Conservation (phyloP, 2,329 filamentous ascomycete species). For the Clarireedia homoeocarpa region DNA sequence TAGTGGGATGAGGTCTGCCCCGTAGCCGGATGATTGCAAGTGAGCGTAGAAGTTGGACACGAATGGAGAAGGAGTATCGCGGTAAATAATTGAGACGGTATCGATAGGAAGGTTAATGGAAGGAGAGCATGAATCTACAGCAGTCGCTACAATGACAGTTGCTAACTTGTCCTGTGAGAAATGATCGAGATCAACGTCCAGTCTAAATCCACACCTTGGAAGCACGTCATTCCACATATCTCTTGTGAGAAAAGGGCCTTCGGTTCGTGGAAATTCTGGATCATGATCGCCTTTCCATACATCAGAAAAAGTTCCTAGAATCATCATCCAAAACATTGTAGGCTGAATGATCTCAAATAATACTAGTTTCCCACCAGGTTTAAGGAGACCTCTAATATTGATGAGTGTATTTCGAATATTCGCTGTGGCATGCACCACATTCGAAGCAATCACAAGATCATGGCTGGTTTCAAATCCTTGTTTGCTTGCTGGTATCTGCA, state of each 20-base stretch:
- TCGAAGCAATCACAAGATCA: conserved; percentile 22
- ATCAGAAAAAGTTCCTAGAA: background rate
- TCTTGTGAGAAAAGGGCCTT: background rate
- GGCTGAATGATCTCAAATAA: conserved; percentile 19
- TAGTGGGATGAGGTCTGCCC: background rate
- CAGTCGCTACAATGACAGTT: background rate
- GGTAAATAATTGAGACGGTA: background rate
- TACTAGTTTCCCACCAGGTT: conserved; percentile 25
- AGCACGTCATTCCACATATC: background rate
- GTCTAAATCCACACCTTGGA: background rate
- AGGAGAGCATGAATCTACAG: background rate
- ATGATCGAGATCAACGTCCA: background rate
- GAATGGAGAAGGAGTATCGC: background rate
- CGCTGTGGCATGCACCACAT: conserved; percentile 20
- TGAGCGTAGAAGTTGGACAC: background rate
- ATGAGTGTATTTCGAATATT: conserved; percentile 19
- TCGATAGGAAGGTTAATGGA: background rate
- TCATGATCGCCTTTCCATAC: background rate
- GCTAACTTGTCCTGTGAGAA: background rate
- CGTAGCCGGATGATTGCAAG: background rate
- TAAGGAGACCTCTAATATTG: conserved; percentile 25
- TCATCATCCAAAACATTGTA: background rate
- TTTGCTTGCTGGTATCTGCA: conserved; percentile 23
- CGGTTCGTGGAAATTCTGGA: background rate
- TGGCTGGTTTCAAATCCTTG: conserved; percentile 30